Conservation (phyloP, 140 eudicot species). For the Cichorium intybus region DNA sequence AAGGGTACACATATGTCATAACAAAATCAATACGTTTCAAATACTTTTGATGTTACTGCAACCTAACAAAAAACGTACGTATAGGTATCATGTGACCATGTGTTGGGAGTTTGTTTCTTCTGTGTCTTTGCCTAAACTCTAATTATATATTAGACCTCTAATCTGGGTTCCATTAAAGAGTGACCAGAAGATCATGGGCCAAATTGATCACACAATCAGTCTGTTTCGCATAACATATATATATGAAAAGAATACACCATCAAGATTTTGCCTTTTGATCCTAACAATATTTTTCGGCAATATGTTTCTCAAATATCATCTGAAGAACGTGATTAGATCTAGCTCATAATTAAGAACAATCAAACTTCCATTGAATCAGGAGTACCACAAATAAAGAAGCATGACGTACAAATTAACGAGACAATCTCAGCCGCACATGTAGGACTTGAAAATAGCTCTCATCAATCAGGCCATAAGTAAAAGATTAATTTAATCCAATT, state of each 20-base stretch:
- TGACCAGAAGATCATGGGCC: neutral
- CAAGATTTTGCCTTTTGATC: neutral
- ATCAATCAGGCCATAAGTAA: slow-evolving; percentile 6
- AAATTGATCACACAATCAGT: neutral
- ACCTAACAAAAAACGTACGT: neutral
- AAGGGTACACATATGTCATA: slow-evolving; percentile 4
- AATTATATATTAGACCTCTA: slow-evolving; percentile 2
- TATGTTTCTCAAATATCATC: neutral
- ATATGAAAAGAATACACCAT: neutral
- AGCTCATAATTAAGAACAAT: slow-evolving; percentile 4
- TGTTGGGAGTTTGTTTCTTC: slow-evolving; percentile 18
- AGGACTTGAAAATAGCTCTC: neutral
- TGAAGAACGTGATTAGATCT: neutral
- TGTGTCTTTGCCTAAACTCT: slow-evolving; percentile 16
- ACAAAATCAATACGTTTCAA: slow-evolving; percentile 3
- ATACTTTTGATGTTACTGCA: neutral
- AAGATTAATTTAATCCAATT: neutral
- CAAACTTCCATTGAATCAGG: neutral
- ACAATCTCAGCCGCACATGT: slow-evolving; percentile 7
- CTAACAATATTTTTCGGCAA: slow-evolving; percentile 6
- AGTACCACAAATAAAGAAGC: slow-evolving; percentile 19
- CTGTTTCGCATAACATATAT: neutral
- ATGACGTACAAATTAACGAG: slow-evolving; percentile 21
- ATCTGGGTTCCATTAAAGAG: neutral
- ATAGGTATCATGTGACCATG: slow-evolving; percentile 26